A percentile compares a stretch with the other conserved stretches of the same genome.
phyloP scores from a whole-genome alignment of 2,329 filamentous ascomycete species.

The Diaporthe eres region DNA sequence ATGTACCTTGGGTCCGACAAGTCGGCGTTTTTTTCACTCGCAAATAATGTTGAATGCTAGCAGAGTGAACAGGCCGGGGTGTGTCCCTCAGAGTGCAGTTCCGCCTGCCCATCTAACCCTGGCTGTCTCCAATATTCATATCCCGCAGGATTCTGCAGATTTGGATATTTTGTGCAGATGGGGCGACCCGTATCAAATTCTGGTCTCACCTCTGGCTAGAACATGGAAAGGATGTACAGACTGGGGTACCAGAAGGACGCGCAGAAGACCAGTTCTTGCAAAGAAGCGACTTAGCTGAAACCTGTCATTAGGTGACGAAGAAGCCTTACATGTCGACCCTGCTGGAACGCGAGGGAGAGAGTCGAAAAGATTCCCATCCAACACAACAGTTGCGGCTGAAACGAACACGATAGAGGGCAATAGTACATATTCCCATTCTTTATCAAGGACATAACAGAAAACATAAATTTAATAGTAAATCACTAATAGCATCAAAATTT shows the following conservation, averaged over 20 bases:
- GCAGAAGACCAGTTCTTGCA: neutral
- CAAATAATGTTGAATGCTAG: neutral
- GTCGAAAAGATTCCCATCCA: neutral
- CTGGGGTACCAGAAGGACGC: neutral
- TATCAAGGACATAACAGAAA: too few relatives aligned
- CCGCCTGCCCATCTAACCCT: neutral
- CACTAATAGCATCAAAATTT: neutral
- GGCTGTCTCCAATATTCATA: neutral
- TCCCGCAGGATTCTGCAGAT: neutral
- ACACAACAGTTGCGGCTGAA: neutral
- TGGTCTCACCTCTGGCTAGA: neutral
- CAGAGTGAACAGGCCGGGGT: too few relatives aligned
- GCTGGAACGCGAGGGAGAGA: neutral
- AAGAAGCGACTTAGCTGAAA: slow-evolving; percentile 1
- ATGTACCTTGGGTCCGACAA: neutral
- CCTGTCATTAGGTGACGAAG: neutral
- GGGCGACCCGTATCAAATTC: neutral
- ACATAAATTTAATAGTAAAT: neutral
- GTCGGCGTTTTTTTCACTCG: neutral
- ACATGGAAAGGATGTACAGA: neutral
- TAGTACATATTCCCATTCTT: too few relatives aligned
- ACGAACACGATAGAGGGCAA: too few relatives aligned
- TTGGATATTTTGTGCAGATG: slow-evolving; percentile 10
- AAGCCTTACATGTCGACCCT: neutral
- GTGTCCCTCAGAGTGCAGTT: neutral